Conservation (phyloP, 2,329 filamentous ascomycete species). For the Paecilomyces variotii region DNA sequence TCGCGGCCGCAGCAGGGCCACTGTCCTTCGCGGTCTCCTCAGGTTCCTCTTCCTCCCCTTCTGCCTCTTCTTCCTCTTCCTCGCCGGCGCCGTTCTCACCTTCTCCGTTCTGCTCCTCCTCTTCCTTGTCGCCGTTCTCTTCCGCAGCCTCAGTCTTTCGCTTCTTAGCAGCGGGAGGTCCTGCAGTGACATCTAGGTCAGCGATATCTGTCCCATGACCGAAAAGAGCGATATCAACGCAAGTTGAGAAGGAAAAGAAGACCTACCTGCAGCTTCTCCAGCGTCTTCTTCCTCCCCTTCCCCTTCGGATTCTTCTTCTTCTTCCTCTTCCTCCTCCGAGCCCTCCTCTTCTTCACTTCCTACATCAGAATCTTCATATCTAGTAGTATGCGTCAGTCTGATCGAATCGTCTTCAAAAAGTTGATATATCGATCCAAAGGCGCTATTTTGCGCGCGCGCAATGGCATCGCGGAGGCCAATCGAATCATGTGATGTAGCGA, state of each 20-base stretch:
- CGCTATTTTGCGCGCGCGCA: not conserved
- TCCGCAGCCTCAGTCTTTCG: constrained; percentile 17
- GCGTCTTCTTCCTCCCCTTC: constrained; percentile 10
- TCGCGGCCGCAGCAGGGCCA: constrained; percentile 14
- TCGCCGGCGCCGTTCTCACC: constrained; percentile 14
- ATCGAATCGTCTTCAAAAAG: not conserved
- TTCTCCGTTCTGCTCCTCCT: constrained; percentile 35
- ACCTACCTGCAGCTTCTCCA: constrained; percentile 25
- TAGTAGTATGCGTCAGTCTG: constrained; percentile 1
- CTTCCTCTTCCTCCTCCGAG: constrained; percentile 20
- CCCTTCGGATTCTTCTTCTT: constrained; percentile 6
- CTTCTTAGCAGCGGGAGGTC: constrained; percentile 9
- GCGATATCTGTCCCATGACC: not conserved
- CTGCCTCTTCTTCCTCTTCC: constrained; percentile 10
- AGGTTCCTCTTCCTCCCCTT: constrained; percentile 11
- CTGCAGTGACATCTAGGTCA: not conserved
- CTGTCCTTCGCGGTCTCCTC: constrained; percentile 18
- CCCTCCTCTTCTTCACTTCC: constrained; percentile 43
- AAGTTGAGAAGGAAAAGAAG: not conserved
- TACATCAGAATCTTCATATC: constrained; percentile 9
- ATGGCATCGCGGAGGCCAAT: not conserved
- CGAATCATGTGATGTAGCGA: not conserved
- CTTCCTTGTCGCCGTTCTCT: constrained; percentile 32
- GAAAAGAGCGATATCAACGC: not conserved
- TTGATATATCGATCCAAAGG: not conserved